These are phyloP conservation scores for Saksenaea oblongispora DNA, from an alignment of 371 early-diverging fungal genomes.

Conservation along the genomic window DNA sequence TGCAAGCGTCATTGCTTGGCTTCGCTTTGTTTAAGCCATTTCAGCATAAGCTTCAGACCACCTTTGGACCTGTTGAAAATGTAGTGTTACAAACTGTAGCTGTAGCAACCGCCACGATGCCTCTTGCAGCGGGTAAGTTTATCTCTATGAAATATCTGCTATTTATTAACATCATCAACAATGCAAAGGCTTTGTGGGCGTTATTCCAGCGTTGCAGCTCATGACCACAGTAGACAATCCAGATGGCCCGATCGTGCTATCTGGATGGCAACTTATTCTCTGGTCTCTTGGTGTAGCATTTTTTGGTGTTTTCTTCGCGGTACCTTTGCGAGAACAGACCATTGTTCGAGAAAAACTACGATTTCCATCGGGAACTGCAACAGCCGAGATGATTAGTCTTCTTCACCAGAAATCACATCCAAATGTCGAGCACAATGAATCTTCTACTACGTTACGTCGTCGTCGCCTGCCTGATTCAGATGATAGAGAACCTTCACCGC, in stretches of 20 bases:
- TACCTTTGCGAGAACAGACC: slow-evolving; percentile 80
- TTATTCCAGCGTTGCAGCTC: slow-evolving; percentile 73
- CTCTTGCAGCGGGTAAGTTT: slow-evolving; percentile 67
- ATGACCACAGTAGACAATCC: slow-evolving; percentile 58
- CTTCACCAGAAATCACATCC: slow-evolving; percentile 58
- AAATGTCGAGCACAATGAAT: slow-evolving; percentile 7
- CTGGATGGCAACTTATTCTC: slow-evolving; percentile 57
- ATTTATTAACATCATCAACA: background rate
- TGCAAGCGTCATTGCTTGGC: slow-evolving; percentile 80
- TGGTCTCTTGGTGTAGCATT: slow-evolving; percentile 86
- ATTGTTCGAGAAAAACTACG: slow-evolving; percentile 79
- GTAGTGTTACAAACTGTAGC: slow-evolving; percentile 82
- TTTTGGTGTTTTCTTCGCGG: slow-evolving; percentile 90
- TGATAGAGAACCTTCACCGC: background rate
- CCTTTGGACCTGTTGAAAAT: slow-evolving; percentile 79
- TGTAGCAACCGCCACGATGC: slow-evolving; percentile 87
- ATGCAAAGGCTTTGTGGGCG: slow-evolving; percentile 72
- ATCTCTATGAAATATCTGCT: background rate
- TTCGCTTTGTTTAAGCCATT: slow-evolving; percentile 74
- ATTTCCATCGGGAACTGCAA: slow-evolving; percentile 87
- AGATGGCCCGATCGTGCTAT: slow-evolving; percentile 45
- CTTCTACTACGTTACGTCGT: slow-evolving; percentile 11
- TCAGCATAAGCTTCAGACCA: slow-evolving; percentile 44
- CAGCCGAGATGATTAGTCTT: slow-evolving; percentile 85
- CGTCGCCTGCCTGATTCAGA: background rate